Conservation (phyloP, 1,284 basidiomycete species). For the Ganoderma resinaceum region DNA sequence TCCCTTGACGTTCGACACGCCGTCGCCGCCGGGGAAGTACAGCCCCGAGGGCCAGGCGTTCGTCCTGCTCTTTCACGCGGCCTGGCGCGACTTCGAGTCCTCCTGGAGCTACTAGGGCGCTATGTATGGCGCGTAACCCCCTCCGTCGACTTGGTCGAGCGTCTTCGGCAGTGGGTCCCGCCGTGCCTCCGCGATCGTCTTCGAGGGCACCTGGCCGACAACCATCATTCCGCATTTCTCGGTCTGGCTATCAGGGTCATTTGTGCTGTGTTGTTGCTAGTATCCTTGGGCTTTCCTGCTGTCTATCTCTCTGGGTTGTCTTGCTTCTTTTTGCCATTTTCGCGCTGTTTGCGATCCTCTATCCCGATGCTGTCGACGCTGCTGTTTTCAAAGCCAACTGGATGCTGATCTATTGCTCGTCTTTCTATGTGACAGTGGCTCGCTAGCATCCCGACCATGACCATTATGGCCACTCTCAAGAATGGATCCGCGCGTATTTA, state of each 20-base stretch:
- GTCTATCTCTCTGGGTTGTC: not conserved
- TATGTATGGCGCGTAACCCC: no score
- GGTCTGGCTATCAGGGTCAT: not conserved
- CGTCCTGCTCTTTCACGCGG: slow-evolving; percentile 68
- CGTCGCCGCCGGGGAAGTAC: slow-evolving; percentile 47
- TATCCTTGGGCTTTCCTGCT: not conserved
- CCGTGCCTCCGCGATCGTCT: no score
- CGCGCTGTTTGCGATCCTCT: not conserved
- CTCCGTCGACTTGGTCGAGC: no score
- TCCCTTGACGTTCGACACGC: slow-evolving; percentile 60
- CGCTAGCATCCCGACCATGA: not conserved
- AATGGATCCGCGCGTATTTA: not conserved
- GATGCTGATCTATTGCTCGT: no score
- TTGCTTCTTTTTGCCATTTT: not conserved
- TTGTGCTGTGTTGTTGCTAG: not conserved
- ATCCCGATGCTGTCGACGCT: not conserved
- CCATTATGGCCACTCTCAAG: not conserved
- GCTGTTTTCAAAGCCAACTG: not conserved
- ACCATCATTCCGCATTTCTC: not conserved
- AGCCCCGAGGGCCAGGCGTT: slow-evolving; percentile 73
- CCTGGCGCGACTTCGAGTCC: slow-evolving; percentile 54
- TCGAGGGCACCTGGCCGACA: no score
- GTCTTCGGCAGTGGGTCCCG: no score
- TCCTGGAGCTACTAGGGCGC: not conserved
- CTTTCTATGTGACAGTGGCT: not conserved